Conservation (phyloP, 306 rosid genomes). For the Vicia faba region DNA sequence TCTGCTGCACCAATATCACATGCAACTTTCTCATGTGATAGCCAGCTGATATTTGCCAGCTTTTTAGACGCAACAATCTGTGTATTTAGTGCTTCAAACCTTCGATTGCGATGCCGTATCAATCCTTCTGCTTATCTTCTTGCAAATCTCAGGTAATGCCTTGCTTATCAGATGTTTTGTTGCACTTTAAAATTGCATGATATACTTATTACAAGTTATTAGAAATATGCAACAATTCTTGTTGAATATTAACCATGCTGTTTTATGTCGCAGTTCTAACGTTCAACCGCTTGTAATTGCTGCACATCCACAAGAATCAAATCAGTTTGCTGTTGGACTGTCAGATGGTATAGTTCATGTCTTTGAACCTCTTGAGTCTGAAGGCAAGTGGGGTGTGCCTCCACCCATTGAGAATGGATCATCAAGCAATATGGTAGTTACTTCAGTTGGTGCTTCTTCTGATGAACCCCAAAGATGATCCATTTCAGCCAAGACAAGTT, state of each 20-base stretch:
- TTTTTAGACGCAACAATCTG: conserved; percentile 80
- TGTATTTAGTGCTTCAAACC: conserved; percentile 76
- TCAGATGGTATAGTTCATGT: conserved; percentile 93
- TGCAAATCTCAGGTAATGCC: conserved; percentile 71
- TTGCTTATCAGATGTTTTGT: conserved; percentile 11
- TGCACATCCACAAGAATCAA: conserved; percentile 98
- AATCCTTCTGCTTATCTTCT: conserved; percentile 86
- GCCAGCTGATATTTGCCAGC: conserved; percentile 90
- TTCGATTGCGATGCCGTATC: conserved; percentile 64
- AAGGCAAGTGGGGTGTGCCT: conserved; percentile 95
- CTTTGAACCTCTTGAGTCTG: conserved; percentile 92
- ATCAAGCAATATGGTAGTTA: conserved; percentile 60
- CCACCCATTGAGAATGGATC: conserved; percentile 92
- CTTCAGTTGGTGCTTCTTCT: conserved; percentile 77
- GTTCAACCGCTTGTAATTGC: conserved; percentile 87
- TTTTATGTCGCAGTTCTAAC: conserved; percentile 57
- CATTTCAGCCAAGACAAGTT: conserved; percentile 63
- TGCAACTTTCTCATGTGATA: conserved; percentile 97
- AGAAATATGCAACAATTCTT: background rate
- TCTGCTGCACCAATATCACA: conserved; percentile 89
- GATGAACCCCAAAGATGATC: conserved; percentile 83
- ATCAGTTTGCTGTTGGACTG: conserved; percentile 86
- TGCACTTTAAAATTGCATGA: conserved; percentile 1
- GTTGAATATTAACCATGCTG: conserved; percentile 25
- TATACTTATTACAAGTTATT: conserved; percentile 9